Percentiles rank a stretch among this genome's conserved stretches.
Conservation (phyloP, 2,329 filamentous ascomycete species). For the Fusarium sp. region DNA sequence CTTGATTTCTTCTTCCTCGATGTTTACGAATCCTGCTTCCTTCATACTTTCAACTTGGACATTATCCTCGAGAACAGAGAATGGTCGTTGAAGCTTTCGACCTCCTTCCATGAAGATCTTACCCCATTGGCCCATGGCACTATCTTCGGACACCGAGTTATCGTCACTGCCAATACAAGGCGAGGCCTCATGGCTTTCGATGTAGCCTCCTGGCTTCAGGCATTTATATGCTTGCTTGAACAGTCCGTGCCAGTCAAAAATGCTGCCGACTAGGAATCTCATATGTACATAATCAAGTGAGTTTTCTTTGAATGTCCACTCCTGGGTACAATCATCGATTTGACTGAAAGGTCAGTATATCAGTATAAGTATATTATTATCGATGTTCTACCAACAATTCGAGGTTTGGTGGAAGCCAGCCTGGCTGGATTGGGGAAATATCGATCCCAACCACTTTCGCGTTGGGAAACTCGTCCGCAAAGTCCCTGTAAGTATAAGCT, state of each 20-base stretch:
- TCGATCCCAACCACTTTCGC: slow-evolving; percentile 5
- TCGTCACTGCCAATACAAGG: neutral
- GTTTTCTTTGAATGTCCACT: neutral
- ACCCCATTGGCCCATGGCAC: slow-evolving; percentile 15
- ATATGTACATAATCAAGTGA: slow-evolving; percentile 18
- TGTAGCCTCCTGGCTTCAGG: neutral
- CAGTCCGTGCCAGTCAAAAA: neutral
- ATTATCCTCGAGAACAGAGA: slow-evolving; percentile 1
- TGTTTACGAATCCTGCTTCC: neutral
- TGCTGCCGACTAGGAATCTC: slow-evolving; percentile 7
- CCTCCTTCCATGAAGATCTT: slow-evolving; percentile 10
- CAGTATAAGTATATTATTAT: no score
- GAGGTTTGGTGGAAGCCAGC: slow-evolving; percentile 11
- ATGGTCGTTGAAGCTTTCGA: neutral
- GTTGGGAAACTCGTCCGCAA: slow-evolving; percentile 6
- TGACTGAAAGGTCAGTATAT: neutral
- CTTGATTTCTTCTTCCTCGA: neutral
- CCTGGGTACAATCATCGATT: slow-evolving; percentile 11
- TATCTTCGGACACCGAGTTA: neutral
- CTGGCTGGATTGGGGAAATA: slow-evolving; percentile 12
- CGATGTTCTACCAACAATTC: neutral
- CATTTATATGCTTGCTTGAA: neutral
- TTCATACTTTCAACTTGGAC: neutral
- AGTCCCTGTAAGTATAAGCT: neutral
- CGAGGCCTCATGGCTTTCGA: neutral